Evolutionary conservation across 2,329 filamentous ascomycete genomes (phyloP), one percentile per base, ranked within the genome.

Genomic region (Botrytis squamosa): DNA sequence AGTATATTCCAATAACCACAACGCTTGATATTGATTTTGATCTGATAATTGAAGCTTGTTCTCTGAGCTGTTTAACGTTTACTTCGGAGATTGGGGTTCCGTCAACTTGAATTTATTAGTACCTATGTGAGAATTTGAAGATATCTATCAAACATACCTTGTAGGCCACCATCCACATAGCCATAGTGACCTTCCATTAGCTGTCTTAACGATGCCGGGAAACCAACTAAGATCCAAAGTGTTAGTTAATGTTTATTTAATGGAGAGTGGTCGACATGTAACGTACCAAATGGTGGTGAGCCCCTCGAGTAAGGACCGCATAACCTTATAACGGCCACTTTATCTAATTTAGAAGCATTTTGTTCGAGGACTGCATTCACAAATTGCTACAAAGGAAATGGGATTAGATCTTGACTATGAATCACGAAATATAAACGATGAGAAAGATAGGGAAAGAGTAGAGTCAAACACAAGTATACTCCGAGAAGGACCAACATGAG

Each of bases 1-100:
- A 87, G 80, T 88, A 90, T 14, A 89, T 85, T 2, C 88, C 88
- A 7, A 86, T 85, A 7, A 91, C 81, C 0, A 89, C 88, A 2
- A 91, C 82, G 57, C 83, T 84, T 33, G 71, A 78, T 81, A 82
- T 87, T 16, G 70, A 75, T 71, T 79, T 80, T 5, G 75, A 75
- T 66, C 75, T 80, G 70, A 80, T 80, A 18, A 80, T 77, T 14
- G 75, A 44, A 22, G 79, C 79, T 73, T 80, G 79, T 67, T 79
- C 77, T 75, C 77, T 77, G 29, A 80, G 73, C 69, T 80, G 78
- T 22, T 75, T 46, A n/a, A 63, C 33, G 40, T 78, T 77, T 6
- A 80, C 22, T 4, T 75, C 33, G 52, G 75, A 42, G 33, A 80
- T 80, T 29, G 73, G 70, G 20, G 73, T 42, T 6, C 79, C 79